phyloP scores from a whole-genome alignment of 108 stramenopile species.

The Cylindrotheca fusiformis region DNA sequence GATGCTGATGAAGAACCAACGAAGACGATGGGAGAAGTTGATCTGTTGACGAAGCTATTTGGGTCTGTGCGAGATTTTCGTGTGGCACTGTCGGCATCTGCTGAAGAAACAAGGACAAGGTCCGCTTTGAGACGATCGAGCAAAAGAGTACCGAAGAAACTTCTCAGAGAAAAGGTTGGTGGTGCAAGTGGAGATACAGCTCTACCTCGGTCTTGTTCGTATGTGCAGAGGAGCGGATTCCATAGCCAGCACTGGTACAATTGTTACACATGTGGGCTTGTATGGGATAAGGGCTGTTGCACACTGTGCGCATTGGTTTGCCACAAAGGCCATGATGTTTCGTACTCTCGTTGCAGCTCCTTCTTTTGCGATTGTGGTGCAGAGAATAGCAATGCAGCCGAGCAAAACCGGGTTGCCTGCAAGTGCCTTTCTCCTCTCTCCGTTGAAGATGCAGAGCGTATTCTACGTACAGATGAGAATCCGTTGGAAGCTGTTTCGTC shows the following conservation, averaged over 20 bases:
- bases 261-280: constrained; percentile 77
- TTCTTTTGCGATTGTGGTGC: constrained; percentile 93
- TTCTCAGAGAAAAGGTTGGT: background rate
- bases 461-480: constrained; percentile 22
- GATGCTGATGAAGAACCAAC: background rate
- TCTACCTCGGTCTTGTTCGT: constrained; percentile 54
- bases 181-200: background rate
- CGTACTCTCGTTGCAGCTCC: constrained; percentile 70
- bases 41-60: background rate
- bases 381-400: constrained; percentile 38
- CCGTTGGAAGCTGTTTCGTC: background rate
- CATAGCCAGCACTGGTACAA: constrained; percentile 86
- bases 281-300: constrained; percentile 87
- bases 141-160: background rate
- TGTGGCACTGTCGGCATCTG: background rate
- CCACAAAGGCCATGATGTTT: constrained; percentile 82
- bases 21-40: background rate
- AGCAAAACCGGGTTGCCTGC: constrained; percentile 50
- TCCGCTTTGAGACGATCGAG: background rate
- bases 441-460: constrained; percentile 17
- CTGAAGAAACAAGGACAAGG: background rate
- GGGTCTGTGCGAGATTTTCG: background rate
- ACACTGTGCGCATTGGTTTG: constrained; percentile 75
- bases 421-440: constrained; percentile 60
- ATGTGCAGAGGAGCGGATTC: constrained; percentile 67